Percentiles rank a stretch among this genome's conserved stretches.
Evolutionary conservation across 345 rosid species (phyloP).

Genomic region (Eucalyptus rudis): DNA sequence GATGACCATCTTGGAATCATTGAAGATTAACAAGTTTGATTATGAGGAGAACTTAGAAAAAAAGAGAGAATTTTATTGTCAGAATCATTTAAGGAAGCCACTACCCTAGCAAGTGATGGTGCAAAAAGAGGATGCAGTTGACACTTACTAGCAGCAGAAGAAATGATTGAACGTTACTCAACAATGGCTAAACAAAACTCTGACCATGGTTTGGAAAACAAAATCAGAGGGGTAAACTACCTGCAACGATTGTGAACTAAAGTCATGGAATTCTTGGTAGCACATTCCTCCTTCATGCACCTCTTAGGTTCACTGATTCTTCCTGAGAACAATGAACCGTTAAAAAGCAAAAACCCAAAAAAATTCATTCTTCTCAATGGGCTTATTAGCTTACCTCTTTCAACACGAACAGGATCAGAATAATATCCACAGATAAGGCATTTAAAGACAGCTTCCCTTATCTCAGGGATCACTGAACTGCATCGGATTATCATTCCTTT

Average conservation of each 20-base stretch:
- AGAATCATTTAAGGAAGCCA: background rate
- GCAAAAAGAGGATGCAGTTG: background rate
- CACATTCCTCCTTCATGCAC: slow-evolving; percentile 77
- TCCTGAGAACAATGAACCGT: slow-evolving; percentile 22
- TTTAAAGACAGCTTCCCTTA: slow-evolving; percentile 87
- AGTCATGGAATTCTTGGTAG: slow-evolving; percentile 82
- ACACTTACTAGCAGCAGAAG: background rate
- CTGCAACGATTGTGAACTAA: slow-evolving; percentile 94
- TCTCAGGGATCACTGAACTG: slow-evolving; percentile 94
- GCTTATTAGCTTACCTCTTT: slow-evolving; percentile 60
- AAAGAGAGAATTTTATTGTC: background rate
- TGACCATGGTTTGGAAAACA: background rate
- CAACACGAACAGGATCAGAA: slow-evolving; percentile 80
- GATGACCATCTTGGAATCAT: background rate
- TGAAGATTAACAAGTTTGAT: background rate
- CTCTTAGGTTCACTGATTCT: slow-evolving; percentile 65
- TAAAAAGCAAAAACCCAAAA: background rate
- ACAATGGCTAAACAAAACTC: background rate
- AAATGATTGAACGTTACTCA: background rate
- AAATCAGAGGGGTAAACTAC: slow-evolving; percentile 11
- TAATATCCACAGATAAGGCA: slow-evolving; percentile 83
- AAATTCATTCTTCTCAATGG: background rate
- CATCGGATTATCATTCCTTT: slow-evolving; percentile 93
- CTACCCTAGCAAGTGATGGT: background rate
- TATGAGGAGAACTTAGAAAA: background rate